Conservation (phyloP, 2,329 filamentous ascomycete genomes). For the Ophiostoma sp. region DNA sequence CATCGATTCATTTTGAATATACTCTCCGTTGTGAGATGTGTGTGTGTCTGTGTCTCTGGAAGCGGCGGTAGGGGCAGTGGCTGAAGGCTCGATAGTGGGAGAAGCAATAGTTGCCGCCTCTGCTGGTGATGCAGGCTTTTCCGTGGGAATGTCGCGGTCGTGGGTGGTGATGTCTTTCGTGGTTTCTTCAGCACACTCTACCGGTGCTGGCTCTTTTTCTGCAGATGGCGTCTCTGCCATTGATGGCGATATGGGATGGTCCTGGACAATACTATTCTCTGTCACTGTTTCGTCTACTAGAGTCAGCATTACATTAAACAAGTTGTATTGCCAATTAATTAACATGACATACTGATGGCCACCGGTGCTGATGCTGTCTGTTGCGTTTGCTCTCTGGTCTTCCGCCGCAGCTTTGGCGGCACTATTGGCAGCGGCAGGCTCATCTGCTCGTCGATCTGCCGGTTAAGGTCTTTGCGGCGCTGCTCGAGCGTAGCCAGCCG, state of each 20-base stretch:
- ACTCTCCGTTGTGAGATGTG: neutral
- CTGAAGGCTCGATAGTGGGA: neutral
- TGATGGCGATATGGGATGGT: neutral
- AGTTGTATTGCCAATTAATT: neutral
- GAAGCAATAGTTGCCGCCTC: neutral
- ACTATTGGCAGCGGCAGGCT: conserved; percentile 33
- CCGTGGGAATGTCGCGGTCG: neutral
- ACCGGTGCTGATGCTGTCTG: neutral
- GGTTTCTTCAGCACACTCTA: neutral
- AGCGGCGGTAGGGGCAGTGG: neutral
- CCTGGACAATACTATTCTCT: neutral
- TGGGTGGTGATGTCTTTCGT: neutral
- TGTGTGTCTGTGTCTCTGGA: neutral
- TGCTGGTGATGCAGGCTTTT: neutral
- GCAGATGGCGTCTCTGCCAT: neutral
- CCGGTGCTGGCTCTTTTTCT: neutral
- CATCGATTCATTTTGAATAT: neutral
- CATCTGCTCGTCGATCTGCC: conserved; percentile 40
- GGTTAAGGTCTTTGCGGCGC: conserved; percentile 41
- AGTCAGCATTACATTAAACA: neutral
- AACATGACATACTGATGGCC: conserved; percentile 3
- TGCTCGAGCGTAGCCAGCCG: conserved; percentile 36
- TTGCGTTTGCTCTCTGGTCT: conserved; percentile 14
- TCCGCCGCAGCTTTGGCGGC: conserved; percentile 30
- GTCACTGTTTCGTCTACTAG: neutral